These are phyloP conservation scores for Saccharomyces hybrid DNA, from an alignment of 1,139 yeast species.

Conservation along the genomic window DNA sequence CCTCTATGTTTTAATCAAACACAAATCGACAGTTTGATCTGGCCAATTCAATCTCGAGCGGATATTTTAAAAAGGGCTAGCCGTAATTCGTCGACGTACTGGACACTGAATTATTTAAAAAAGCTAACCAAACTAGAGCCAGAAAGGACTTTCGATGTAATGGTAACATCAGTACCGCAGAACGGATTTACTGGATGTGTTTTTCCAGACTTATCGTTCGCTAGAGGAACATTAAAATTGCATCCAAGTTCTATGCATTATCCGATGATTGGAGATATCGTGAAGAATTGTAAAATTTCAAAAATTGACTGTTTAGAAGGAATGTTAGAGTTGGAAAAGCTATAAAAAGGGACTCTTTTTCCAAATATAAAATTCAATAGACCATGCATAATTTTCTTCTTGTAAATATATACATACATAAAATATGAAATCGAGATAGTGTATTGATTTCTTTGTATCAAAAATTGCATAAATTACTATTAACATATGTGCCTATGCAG, in stretches of 20 bases:
- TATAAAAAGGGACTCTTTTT: neutral
- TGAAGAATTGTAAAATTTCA: conserved; percentile 34
- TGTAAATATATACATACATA: neutral
- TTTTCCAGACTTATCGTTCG: conserved; percentile 35
- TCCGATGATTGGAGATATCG: conserved; percentile 37
- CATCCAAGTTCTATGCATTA: conserved; percentile 17
- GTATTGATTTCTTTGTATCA: neutral
- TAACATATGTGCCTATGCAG: neutral
- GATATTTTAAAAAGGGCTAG: conserved; percentile 30
- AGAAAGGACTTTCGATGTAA: conserved; percentile 27
- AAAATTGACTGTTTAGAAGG: conserved; percentile 39
- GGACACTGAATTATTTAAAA: conserved; percentile 37
- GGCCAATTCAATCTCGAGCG: conserved; percentile 34
- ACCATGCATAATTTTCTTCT: conserved; percentile 2
- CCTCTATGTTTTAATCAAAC: conserved; percentile 20
- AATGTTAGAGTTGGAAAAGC: conserved; percentile 22
- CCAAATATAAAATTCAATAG: neutral
- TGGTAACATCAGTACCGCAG: conserved; percentile 36
- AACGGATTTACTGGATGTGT: conserved; percentile 37
- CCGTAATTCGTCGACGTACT: conserved; percentile 35
- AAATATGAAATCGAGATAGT: neutral
- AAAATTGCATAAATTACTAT: neutral
- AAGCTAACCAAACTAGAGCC: conserved; percentile 13
- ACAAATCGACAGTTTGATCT: conserved; percentile 23
- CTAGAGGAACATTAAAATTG: conserved; percentile 25